Base-by-base conservation (phyloP, 2,329 filamentous ascomycete species). In the Aspergillus tanneri region DNA sequence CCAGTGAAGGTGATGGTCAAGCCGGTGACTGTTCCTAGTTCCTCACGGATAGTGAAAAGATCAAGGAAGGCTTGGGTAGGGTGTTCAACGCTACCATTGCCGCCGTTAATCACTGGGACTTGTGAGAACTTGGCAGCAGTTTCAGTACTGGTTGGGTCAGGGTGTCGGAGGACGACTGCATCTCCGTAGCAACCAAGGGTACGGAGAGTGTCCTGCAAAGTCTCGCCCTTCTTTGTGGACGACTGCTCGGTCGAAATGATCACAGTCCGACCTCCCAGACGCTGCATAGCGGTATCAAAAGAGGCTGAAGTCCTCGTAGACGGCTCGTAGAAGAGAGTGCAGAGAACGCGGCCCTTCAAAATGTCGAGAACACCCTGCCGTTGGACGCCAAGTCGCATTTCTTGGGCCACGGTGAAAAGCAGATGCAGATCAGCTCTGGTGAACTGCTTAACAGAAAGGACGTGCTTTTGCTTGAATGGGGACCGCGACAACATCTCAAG, bases 211-310 rank as follows among this genome's bases (percentile, higher is more conserved):
- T 99, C 93, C 65, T 93, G 89, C 14, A 99, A 82, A 3, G 86
- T 85, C 76, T 99, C 93, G 34, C 93, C 93, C 80, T 99, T 99
- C 71, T 91, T 82, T 3, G 91, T 91, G 11, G 89, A 95, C 2
- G 92, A 96, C 59, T 88, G 83, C 5, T 85, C 81, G 2, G 92
- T 95, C 32, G 90, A 79, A 64, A 97, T 85, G 43, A 85, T 79
- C 45, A 99, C 81, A 3, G 87, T 92, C 40, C 90, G 83, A 39
- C 93, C 93, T 59, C 93, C 93, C 4, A 99, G 85, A 43, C 95
- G 87, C 78, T 99, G 95, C 93, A 99, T 99, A 34, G 93, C 93
- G 47, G 92, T 88, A 66, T 99, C 93, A 62, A 99, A 99, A 3
- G 93, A 99, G 28, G 88, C 84, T 10, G 92, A 96, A 4, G 93